Conservation (phyloP, 129 eudicot genomes). For the Centrapalus pauciflorus region DNA sequence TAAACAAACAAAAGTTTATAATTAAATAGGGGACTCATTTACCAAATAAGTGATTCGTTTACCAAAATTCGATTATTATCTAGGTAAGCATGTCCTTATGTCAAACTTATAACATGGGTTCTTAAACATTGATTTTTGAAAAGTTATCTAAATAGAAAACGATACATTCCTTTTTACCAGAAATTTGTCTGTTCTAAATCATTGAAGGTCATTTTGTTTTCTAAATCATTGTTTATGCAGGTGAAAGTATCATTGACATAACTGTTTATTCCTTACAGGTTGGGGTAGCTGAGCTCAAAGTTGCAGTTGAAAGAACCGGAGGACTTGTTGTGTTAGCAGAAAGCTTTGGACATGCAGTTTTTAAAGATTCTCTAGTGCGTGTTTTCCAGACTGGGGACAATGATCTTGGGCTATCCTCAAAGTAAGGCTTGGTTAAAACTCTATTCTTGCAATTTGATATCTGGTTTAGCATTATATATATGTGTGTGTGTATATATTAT, state of each 20-base stretch:
- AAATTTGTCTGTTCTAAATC: no score
- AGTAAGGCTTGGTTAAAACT: constrained; percentile 54
- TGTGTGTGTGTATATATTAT: no score
- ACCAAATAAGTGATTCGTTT: no score
- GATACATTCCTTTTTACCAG: no score
- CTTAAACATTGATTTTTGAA: no score
- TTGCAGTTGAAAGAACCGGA: constrained; percentile 90
- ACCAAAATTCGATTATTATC: no score
- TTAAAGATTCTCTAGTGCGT: constrained; percentile 80
- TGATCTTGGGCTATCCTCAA: constrained; percentile 84
- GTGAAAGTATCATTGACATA: neutral
- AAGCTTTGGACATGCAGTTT: constrained; percentile 96
- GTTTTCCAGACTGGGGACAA: constrained; percentile 73
- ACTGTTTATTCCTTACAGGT: constrained; percentile 44
- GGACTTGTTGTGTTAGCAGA: constrained; percentile 95
- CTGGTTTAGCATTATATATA: neutral
- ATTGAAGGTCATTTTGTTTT: neutral
- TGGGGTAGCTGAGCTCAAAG: constrained; percentile 97
- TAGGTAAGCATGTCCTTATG: no score
- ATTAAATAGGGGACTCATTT: no score
- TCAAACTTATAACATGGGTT: no score
- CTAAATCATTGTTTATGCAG: neutral
- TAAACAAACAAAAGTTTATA: no score
- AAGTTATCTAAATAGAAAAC: no score
- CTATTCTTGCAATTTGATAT: neutral